Evolutionary conservation across 805 yeast genomes (phyloP), one percentile per base, ranked within the genome.

Genomic region (Yamadazyma kitorensis): DNA sequence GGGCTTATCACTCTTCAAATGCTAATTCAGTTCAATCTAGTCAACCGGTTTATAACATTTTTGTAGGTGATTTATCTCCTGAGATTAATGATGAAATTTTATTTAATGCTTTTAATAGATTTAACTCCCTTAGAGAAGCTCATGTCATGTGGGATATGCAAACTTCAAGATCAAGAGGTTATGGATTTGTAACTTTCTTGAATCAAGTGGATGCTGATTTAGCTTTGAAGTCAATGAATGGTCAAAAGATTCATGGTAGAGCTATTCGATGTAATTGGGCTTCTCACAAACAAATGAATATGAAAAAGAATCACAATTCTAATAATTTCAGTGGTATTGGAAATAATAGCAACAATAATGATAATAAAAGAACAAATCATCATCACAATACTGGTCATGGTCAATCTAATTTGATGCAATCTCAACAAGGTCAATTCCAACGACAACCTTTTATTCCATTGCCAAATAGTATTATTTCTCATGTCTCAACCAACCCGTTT

Each of bases 101-200:
- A 42, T 68, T 68, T 33, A 61, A 57, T 27, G 68, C 82, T 9
- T 87, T 87, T 52, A 47, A 64, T 4, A 64, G 67, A 36, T 83
- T 74, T 55, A 65, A 68, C 12, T 73, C 87, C 1, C 64, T 84
- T 49, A 64, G 76, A 29, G 93, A 85, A 56, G 96, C 95, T 9
- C 88, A 87, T 48, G 96, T 87, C 20, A 88, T 87, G 96, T 87
- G 96, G 96, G 96, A 88, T 56, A 86, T 86, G 94, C 89, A 85
- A 56, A 82, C 93, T 17, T 93, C 94, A 27, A 72, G 95, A 54
- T 86, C 95, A 3, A 72, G 96, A 61, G 95, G 96, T 23, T 87
- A 87, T 53, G 96, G 96, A 2, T 87, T 88, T 58, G 93, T 86
- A 9, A 80, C 91, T 1, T 88, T 88, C 51, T 57, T 65, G 17